Evolutionary conservation across 768 basidiomycete genomes (phyloP), one percentile per base, ranked within the genome.

Genomic region (Calocybe gangraenosa): DNA sequence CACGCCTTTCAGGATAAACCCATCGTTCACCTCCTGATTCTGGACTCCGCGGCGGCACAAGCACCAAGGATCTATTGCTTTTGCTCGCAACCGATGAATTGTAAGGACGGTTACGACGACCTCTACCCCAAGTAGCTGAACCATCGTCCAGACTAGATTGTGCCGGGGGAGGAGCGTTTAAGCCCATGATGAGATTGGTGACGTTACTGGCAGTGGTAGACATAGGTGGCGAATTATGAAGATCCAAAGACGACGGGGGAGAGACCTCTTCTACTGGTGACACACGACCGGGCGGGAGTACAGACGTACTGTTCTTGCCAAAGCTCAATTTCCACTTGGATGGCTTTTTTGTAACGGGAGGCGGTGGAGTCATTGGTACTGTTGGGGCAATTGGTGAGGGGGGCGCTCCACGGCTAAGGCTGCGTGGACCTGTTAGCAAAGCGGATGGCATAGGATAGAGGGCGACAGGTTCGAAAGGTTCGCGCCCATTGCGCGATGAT

Each of bases 261-360:
- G 63, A 54, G n/a, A 57, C 51, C 45, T 72, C 74, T 46, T 73
- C 71, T 14, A 65, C 63, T 11, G 69, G 69, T 19, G 68, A 69
- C 10, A 65, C 55, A 37, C 60, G 61, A 32, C 71, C 74, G 25
- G 68, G 59, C 25, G 25, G 25, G 4, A 65, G 51, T 17, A 67
- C 58, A 41, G 71, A 54, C 30, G 68, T 62, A 53, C 62, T 74
- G 57, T 65, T 70, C 67, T 80, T 82, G 50, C 87, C 73, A 63
- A 91, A 86, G 54, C 81, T 72, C 56, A 88, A 71, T 65, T 85
- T 88, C 88, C 92, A 84, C 58, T 82, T 89, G n/a, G 85, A 89
- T 42, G 86, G 72, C 71, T 92, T 92, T 73, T 90, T 92, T 46
- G 75, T 69, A 25, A 75, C 67, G 19, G 78, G 66, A 6, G 63